Conservation (phyloP, 176 grass and related monocot genomes). For the Triticum timopheevii region DNA sequence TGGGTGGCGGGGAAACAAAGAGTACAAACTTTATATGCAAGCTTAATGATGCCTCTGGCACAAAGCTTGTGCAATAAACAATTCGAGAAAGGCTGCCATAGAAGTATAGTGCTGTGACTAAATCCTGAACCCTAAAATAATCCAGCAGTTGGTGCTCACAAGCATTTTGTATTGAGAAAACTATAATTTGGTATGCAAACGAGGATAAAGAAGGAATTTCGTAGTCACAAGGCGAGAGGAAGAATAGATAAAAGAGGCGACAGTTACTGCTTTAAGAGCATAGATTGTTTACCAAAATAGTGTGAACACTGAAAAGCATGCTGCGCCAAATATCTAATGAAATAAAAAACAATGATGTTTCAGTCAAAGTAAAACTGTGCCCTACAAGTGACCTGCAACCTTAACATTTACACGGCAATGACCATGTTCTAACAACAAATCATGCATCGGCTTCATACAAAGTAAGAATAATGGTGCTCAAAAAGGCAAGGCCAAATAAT, state of each 20-base stretch:
- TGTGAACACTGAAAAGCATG: constrained; percentile 17
- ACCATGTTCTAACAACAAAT: constrained; percentile 39
- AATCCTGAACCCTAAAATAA: background rate
- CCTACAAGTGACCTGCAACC: constrained; percentile 28
- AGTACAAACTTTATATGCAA: constrained; percentile 17
- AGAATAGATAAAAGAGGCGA: constrained; percentile 7
- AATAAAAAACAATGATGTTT: constrained; percentile 4
- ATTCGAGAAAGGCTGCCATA: constrained; percentile 8
- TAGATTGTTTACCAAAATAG: background rate
- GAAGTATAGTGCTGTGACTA: constrained; percentile 1
- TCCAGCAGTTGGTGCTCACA: background rate
- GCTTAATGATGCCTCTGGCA: background rate
- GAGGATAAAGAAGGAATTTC: background rate
- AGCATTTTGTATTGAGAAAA: constrained; percentile 31
- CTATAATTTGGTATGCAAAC: background rate
- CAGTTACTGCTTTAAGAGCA: constrained; percentile 18
- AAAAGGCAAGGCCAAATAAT: constrained; percentile 27
- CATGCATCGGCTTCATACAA: constrained; percentile 28
- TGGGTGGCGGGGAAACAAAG: constrained; percentile 18
- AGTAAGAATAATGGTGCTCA: constrained; percentile 14
- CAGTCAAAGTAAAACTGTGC: constrained; percentile 8
- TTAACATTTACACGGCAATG: constrained; percentile 36
- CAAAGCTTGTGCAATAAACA: constrained; percentile 3
- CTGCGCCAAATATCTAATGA: constrained; percentile 22
- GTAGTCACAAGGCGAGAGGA: background rate